These are phyloP conservation scores for Chaetomidium leptoderma DNA, from an alignment of 495 filamentous ascomycete genomes.

Conservation along the genomic window DNA sequence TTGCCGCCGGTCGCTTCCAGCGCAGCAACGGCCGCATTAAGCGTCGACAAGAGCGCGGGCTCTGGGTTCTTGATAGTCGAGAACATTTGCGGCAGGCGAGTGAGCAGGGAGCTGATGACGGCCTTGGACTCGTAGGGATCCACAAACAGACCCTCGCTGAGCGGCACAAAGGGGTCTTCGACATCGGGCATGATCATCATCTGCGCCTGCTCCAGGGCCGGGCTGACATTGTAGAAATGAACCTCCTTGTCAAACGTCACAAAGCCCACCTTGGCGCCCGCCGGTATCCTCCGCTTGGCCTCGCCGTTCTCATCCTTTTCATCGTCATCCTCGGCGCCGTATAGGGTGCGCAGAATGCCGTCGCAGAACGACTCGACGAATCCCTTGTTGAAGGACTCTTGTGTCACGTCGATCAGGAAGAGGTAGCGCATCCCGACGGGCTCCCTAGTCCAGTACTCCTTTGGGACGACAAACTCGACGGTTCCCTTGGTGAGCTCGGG, in stretches of 20 bases:
- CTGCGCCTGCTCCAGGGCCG: conserved; percentile 79
- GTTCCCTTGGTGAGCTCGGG: conserved; percentile 89
- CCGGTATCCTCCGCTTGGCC: conserved; percentile 60
- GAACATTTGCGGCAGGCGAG: conserved; percentile 77
- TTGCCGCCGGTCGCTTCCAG: conserved; percentile 86
- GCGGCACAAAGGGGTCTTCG: conserved; percentile 92
- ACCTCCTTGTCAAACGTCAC: conserved; percentile 93
- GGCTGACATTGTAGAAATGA: conserved; percentile 92
- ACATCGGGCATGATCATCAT: conserved; percentile 99
- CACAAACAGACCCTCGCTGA: conserved; percentile 89
- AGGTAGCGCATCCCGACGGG: conserved; percentile 82
- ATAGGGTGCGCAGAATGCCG: conserved; percentile 80
- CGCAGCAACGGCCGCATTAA: conserved; percentile 76
- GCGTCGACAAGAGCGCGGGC: conserved; percentile 74
- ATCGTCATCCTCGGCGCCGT: conserved; percentile 55
- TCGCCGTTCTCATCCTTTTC: conserved; percentile 55
- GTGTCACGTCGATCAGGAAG: conserved; percentile 88
- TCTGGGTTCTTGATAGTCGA: conserved; percentile 82
- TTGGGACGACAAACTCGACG: conserved; percentile 92
- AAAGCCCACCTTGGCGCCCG: conserved; percentile 85
- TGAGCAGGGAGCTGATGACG: conserved; percentile 80
- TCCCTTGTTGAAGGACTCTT: conserved; percentile 82
- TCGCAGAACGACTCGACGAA: conserved; percentile 89
- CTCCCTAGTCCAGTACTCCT: conserved; percentile 97
- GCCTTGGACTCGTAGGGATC: conserved; percentile 90